Conservation (phyloP, 768 basidiomycete genomes). For the Tylopilus plumbeoviolaceoides region DNA sequence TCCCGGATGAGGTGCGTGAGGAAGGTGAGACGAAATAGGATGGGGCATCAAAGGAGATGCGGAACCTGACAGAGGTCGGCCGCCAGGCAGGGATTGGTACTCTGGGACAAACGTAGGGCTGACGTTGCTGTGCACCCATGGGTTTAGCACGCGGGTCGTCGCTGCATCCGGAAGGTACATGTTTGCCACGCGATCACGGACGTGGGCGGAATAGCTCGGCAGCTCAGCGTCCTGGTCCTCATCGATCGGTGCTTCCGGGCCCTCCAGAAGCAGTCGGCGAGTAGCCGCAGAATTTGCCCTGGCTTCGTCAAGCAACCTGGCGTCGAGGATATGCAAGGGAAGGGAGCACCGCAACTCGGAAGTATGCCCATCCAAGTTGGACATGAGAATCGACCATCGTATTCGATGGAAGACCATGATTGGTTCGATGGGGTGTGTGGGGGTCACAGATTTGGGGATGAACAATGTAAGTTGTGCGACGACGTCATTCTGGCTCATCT, state of each 20-base stretch:
- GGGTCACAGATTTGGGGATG: conserved; percentile 59
- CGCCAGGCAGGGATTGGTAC: conserved; percentile 15
- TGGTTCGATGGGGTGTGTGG: conserved; percentile 73
- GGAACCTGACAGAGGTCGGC: conserved; percentile 31
- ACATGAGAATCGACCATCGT: conserved; percentile 73
- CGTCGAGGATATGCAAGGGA: conserved; percentile 80
- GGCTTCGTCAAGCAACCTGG: conserved; percentile 70
- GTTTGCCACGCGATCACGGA: conserved; percentile 84
- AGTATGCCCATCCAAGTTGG: conserved; percentile 86
- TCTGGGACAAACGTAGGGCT: conserved; percentile 33
- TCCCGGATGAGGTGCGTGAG: conserved; percentile 44
- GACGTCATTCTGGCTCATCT: conserved; percentile 42
- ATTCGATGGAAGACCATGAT: conserved; percentile 75
- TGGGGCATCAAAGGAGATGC: conserved; percentile 40
- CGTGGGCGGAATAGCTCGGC: conserved; percentile 86
- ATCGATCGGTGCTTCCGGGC: conserved; percentile 33
- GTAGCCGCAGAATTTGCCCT: conserved; percentile 68
- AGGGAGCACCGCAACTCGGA: conserved; percentile 95
- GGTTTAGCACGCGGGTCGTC: conserved; percentile 61
- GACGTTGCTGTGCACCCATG: conserved; percentile 47
- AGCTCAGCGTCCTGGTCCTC: conserved; percentile 69
- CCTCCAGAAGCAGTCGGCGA: conserved; percentile 48
- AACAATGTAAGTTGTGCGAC: conserved; percentile 57
- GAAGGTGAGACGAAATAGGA: conserved; percentile 22
- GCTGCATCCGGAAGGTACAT: conserved; percentile 64